phyloP scores from a whole-genome alignment of 495 filamentous ascomycete species.

The Pyrenula massariospora region DNA sequence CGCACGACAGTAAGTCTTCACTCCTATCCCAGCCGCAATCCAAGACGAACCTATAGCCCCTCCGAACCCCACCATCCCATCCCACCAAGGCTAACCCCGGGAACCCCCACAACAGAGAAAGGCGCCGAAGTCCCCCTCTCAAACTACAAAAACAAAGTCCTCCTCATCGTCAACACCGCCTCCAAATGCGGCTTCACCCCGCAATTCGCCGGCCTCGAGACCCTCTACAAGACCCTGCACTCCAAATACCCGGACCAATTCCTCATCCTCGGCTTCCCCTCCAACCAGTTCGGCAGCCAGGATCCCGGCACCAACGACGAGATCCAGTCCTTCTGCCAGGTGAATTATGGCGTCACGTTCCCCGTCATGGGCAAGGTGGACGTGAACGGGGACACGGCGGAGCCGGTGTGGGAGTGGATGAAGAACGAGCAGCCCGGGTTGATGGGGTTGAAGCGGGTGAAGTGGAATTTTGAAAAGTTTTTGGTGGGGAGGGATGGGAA shows the following conservation, averaged over 20 bases:
- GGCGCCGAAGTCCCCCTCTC: slow-evolving; percentile 57
- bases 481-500: slow-evolving; percentile 74
- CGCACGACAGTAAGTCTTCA: slow-evolving; percentile 56
- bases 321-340: slow-evolving; percentile 82
- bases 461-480: slow-evolving; percentile 99
- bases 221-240: slow-evolving; percentile 69
- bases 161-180: slow-evolving; percentile 95
- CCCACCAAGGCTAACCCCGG: slow-evolving; percentile 9
- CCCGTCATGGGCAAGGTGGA: slow-evolving; percentile 84
- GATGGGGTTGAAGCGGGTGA: slow-evolving; percentile 74
- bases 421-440: slow-evolving; percentile 77
- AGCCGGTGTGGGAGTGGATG: slow-evolving; percentile 77
- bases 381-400: slow-evolving; percentile 76
- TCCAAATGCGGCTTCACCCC: slow-evolving; percentile 98
- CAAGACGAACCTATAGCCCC: no score
- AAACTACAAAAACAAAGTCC: slow-evolving; percentile 73
- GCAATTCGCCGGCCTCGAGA: slow-evolving; percentile 89
- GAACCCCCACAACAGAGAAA: slow-evolving; percentile 44
- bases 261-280: slow-evolving; percentile 86
- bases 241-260: slow-evolving; percentile 62
- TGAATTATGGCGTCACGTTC: slow-evolving; percentile 94
- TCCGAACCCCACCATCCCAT: slow-evolving; percentile 1
- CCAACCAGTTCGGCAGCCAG: slow-evolving; percentile 92
- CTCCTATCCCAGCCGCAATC: background rate
- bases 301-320: slow-evolving; percentile 84